phyloP scores from a whole-genome alignment of 2,329 filamentous ascomycete species.

The Conoideocrella luteorostrata region DNA sequence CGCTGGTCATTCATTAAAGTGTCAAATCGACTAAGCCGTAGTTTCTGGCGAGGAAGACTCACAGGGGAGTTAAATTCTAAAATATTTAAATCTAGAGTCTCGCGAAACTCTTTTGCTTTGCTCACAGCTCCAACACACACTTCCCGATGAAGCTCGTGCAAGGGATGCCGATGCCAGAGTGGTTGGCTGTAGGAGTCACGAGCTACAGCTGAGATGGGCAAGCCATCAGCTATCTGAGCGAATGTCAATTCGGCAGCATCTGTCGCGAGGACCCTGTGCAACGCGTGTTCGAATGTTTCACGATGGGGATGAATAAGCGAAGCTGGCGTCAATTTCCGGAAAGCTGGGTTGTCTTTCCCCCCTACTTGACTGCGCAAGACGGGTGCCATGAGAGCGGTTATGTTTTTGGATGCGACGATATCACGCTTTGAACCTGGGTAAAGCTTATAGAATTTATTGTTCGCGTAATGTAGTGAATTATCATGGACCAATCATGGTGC shows the following conservation, averaged over 20 bases:
- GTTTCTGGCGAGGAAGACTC: neutral
- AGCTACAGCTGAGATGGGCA: slow-evolving; percentile 10
- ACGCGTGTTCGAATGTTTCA: slow-evolving; percentile 5
- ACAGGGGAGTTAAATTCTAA: slow-evolving; percentile 13
- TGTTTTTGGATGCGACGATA: too few species aligned
- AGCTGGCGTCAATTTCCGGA: neutral
- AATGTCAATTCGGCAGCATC: slow-evolving; percentile 12
- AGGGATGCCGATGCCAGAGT: slow-evolving; percentile 10
- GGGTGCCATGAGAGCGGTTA: too few species aligned
- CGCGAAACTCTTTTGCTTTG: slow-evolving; percentile 11
- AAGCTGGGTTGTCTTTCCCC: too few species aligned
- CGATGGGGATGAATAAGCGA: slow-evolving; percentile 1
- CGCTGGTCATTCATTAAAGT: slow-evolving; percentile 15
- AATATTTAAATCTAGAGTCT: slow-evolving; percentile 1
- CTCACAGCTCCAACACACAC: slow-evolving; percentile 15
- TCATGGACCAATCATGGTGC: too few species aligned
- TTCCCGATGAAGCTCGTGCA: slow-evolving; percentile 13
- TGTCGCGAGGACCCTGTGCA: slow-evolving; percentile 11
- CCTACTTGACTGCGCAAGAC: too few species aligned
- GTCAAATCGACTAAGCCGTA: neutral
- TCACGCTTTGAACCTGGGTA: too few species aligned
- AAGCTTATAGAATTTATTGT: too few species aligned
- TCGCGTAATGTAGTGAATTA: too few species aligned
- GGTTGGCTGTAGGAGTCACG: slow-evolving; percentile 1
- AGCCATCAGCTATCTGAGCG: slow-evolving; percentile 19